Conservation (phyloP, 2,329 filamentous ascomycete species). For the Fusarium torulosum region DNA sequence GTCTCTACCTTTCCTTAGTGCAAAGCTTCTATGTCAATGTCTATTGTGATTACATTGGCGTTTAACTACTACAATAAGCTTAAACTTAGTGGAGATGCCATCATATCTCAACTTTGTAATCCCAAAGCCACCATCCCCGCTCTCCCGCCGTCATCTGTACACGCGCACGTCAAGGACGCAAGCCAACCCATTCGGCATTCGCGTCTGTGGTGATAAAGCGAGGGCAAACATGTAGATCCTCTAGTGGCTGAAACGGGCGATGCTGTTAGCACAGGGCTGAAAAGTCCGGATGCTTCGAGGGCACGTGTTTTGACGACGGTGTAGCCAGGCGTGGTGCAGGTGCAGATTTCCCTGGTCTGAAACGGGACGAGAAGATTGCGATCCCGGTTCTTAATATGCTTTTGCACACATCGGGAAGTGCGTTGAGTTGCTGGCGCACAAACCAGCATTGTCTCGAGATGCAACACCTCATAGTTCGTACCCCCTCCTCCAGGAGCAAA, state of each 20-base stretch:
- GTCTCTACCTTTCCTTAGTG: neutral
- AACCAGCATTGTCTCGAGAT: slow-evolving; percentile 18
- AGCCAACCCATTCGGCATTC: slow-evolving; percentile 25
- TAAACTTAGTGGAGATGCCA: slow-evolving; percentile 1
- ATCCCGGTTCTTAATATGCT: neutral
- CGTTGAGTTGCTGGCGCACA: slow-evolving; percentile 1
- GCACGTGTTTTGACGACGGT: slow-evolving; percentile 18
- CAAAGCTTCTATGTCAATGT: neutral
- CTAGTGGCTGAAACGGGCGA: slow-evolving; percentile 9
- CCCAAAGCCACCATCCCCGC: neutral
- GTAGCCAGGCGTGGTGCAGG: slow-evolving; percentile 4
- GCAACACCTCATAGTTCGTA: neutral
- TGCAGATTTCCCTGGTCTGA: slow-evolving; percentile 5
- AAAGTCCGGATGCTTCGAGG: slow-evolving; percentile 15
- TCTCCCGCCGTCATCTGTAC: neutral
- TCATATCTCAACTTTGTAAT: neutral
- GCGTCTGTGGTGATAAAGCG: slow-evolving; percentile 19
- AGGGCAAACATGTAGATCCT: slow-evolving; percentile 27
- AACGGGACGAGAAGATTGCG: neutral
- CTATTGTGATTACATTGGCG: neutral
- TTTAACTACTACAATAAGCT: neutral
- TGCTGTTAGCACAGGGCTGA: slow-evolving; percentile 30
- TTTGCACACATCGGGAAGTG: slow-evolving; percentile 5
- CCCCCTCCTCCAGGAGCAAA: slow-evolving; percentile 2
- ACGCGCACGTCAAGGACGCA: neutral